These are phyloP conservation scores for Malus fusca DNA, from an alignment of 306 rosid species.

Conservation along the genomic window DNA sequence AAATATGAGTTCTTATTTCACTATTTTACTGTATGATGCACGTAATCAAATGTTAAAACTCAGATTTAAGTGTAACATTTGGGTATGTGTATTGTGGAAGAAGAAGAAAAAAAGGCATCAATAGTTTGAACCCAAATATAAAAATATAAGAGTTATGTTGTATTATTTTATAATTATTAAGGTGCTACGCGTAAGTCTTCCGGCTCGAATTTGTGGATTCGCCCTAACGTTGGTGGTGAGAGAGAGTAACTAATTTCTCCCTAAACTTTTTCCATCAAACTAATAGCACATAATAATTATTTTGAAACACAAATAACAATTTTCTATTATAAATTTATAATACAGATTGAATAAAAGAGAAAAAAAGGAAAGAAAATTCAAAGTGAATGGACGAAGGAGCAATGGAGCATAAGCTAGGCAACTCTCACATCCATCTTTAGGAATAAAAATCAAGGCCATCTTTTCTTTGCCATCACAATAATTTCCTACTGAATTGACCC, in stretches of 20 bases:
- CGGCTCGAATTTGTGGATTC: too few relatives aligned
- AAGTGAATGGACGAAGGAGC: neutral
- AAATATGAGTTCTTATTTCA: neutral
- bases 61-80: too few relatives aligned
- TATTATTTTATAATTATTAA: too few relatives aligned
- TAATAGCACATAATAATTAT: neutral
- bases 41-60: neutral
- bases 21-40: too few relatives aligned
- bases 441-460: conserved; percentile 11
- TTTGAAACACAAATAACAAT: neutral
- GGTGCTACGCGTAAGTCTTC: too few relatives aligned
- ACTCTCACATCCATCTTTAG: neutral
- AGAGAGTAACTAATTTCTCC: too few relatives aligned
- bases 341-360: neutral
- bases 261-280: too few relatives aligned
- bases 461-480: conserved; percentile 7
- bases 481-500: conserved; percentile 18
- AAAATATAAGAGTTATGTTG: too few relatives aligned
- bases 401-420: neutral
- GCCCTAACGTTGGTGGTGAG: too few relatives aligned
- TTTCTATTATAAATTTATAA: neutral
- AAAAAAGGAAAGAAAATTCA: neutral
- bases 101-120: neutral
- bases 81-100: neutral
- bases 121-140: neutral